A percentile compares a stretch with the other conserved stretches of the same genome.
phyloP scores from a whole-genome alignment of 306 rosid genomes.

The Quercus engelmannii region DNA sequence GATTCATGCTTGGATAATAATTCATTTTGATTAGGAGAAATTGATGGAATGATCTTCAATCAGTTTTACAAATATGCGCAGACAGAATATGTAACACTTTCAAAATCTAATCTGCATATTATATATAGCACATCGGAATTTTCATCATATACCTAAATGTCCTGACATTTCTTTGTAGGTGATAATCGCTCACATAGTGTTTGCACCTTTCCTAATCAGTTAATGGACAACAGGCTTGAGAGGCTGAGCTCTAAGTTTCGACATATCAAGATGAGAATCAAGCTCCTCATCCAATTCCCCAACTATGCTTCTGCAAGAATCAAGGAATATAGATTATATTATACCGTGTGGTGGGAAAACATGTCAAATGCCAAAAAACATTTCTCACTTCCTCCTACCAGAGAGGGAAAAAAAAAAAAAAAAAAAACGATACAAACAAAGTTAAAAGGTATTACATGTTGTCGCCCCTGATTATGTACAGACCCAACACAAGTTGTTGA shows the following conservation, averaged over 20 bases:
- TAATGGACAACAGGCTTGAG: constrained; percentile 83
- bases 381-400: not conserved
- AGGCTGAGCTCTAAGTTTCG: constrained; percentile 87
- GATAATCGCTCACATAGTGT: not conserved
- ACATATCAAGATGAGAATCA: constrained; percentile 75
- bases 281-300: constrained; percentile 94
- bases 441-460: constrained; percentile 60
- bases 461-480: constrained; percentile 94
- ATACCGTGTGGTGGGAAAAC: not conserved
- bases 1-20: not conserved
- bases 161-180: not conserved
- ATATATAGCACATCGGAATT: not conserved
- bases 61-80: not conserved
- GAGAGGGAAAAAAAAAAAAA: not conserved
- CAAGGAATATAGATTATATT: not conserved
- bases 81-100: not conserved
- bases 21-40: not conserved
- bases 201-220: constrained; percentile 10
- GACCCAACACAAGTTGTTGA: constrained; percentile 84
- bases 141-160: not conserved
- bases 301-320: constrained; percentile 81
- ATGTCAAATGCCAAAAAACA: constrained; percentile 2
- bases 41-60: not conserved
- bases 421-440: not conserved
- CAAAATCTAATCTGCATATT: not conserved